A percentile compares a stretch with the other conserved stretches of the same genome.
phyloP scores from a whole-genome alignment of 169 alveolate genomes.

The Amoebophrya sp. region DNA sequence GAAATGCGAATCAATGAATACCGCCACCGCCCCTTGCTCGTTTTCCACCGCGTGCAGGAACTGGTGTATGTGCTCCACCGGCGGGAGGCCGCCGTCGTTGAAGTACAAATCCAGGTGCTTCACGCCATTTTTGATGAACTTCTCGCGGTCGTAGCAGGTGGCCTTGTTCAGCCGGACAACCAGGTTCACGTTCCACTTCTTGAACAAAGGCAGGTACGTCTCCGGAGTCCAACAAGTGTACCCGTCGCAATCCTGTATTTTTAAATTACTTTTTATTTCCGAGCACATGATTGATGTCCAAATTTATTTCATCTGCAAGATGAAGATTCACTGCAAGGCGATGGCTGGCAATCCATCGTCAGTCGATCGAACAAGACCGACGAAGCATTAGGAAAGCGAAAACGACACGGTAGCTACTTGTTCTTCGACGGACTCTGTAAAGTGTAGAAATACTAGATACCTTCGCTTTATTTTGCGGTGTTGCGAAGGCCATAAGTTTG shows the following conservation, averaged over 20 bases:
- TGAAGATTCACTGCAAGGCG: too few relatives aligned
- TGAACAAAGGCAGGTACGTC: neutral
- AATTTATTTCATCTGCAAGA: too few relatives aligned
- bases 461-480: neutral
- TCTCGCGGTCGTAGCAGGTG: neutral
- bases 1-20: neutral
- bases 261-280: too few relatives aligned
- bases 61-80: slow-evolving; percentile 41
- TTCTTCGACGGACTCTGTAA: too few relatives aligned
- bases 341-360: too few relatives aligned
- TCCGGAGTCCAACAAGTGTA: neutral
- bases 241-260: neutral
- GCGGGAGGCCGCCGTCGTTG: neutral
- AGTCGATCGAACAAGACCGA: too few relatives aligned
- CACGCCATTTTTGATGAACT: neutral
- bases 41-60: slow-evolving; percentile 59
- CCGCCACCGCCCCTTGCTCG: slow-evolving; percentile 74
- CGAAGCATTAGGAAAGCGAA: too few relatives aligned
- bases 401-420: too few relatives aligned
- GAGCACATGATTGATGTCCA: too few relatives aligned
- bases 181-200: neutral
- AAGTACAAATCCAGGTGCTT: neutral
- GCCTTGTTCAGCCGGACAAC: neutral
- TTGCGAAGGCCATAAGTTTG: neutral
- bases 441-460: too few relatives aligned